Percentiles rank a stretch among this genome's conserved stretches.
These are phyloP conservation scores for Fusarium proliferatum DNA, from an alignment of 2,329 filamentous ascomycete species.

Conservation along the genomic window DNA sequence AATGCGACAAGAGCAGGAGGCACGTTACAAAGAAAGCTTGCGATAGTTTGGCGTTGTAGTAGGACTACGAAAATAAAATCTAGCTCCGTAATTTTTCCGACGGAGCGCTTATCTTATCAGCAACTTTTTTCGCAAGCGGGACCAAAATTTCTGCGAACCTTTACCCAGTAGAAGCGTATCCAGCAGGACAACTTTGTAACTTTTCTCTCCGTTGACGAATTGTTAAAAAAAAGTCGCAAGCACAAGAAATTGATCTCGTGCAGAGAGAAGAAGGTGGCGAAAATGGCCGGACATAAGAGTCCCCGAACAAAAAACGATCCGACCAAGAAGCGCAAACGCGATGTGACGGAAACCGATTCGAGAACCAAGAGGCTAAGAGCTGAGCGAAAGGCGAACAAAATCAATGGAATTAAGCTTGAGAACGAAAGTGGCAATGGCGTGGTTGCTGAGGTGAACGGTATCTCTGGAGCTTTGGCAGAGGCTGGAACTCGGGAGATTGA, in stretches of 20 bases:
- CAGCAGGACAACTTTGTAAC: conserved; percentile 20
- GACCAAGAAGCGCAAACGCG: conserved; percentile 61
- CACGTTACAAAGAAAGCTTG: conserved; percentile 34
- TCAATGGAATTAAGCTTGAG: conserved; percentile 40
- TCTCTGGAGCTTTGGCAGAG: conserved; percentile 27
- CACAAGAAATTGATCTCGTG: conserved; percentile 18
- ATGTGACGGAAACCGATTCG: conserved; percentile 54
- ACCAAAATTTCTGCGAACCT: conserved; percentile 54
- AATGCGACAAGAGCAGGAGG: conserved; percentile 40
- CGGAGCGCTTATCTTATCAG: conserved; percentile 54
- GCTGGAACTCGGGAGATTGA: conserved; percentile 40
- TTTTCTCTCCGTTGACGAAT: conserved; percentile 36
- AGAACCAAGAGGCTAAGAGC: conserved; percentile 56
- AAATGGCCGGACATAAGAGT: conserved; percentile 52
- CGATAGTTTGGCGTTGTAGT: conserved; percentile 25
- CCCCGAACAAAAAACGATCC: conserved; percentile 50
- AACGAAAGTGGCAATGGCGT: conserved; percentile 18
- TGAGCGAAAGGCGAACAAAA: conserved; percentile 46
- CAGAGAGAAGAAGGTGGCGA: conserved; percentile 22
- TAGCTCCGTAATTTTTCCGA: conserved; percentile 48
- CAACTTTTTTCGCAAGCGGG: conserved; percentile 47
- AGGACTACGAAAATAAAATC: conserved; percentile 44
- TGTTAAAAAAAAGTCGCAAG: conserved; percentile 30
- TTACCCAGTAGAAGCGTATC: conserved; percentile 24
- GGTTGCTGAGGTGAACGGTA: conserved; percentile 30